A percentile compares a stretch with the other conserved stretches of the same genome.
These are phyloP conservation scores for Mycosarcoma maydis DNA, from an alignment of 1,284 basidiomycete genomes.

Conservation along the genomic window DNA sequence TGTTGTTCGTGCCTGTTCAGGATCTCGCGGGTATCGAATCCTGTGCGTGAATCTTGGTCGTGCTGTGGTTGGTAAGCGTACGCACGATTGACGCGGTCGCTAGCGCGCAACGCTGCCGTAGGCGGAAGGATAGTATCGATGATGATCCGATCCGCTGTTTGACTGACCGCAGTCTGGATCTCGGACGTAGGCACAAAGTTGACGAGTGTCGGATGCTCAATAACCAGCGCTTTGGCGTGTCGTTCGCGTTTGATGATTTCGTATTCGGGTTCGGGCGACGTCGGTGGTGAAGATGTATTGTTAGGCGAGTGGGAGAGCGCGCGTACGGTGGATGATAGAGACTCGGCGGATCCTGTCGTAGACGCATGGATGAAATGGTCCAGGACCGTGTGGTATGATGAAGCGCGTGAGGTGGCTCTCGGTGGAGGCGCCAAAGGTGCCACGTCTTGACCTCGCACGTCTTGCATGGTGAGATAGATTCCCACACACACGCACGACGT, in stretches of 20 bases:
- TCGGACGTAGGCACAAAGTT: constrained; percentile 51
- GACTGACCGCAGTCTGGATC: constrained; percentile 50
- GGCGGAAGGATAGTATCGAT: constrained; percentile 57
- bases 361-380: background rate
- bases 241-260: background rate
- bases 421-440: background rate
- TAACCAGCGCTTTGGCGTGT: constrained; percentile 21
- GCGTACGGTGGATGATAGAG: background rate
- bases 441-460: background rate
- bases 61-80: background rate
- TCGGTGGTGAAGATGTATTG: constrained; percentile 3
- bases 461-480: background rate
- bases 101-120: constrained; percentile 12
- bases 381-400: constrained; percentile 7
- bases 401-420: constrained; percentile 1
- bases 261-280: constrained; percentile 7
- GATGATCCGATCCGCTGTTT: constrained; percentile 39
- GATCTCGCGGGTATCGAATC: background rate
- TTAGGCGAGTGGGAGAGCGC: background rate
- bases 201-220: constrained; percentile 34
- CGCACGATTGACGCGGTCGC: background rate
- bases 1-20: constrained; percentile 17
- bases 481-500: too few species aligned
- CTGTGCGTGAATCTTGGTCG: background rate
- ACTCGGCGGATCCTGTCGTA: background rate